Evolutionary conservation across 345 rosid species (phyloP), one percentile per base, ranked within the genome.

Genomic region (Theobroma cacao): DNA sequence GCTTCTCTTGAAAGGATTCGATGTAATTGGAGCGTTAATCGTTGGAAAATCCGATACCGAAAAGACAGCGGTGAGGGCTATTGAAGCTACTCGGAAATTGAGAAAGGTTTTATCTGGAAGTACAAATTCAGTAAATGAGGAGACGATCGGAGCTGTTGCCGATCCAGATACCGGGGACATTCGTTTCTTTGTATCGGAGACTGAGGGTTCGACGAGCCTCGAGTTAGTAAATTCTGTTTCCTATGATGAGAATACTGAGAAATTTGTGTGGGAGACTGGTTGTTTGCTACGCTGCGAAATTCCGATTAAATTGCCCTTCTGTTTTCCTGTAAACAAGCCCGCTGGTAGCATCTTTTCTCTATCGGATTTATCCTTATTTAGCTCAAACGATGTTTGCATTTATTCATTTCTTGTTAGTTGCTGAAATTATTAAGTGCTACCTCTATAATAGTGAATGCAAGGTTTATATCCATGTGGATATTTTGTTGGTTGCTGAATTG

Each of bases 231-330:
- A 81, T 80, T 85, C 88, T 26, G 92, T 89, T 77, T 81, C 87
- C 33, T 90, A 92, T 7, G 96, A 87, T 81, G 90, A 86, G 56
- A 83, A 84, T 59, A 88, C 91, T n/a, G 92, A 84, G 62, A 83
- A 87, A 68, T 90, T 75, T 83, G 61, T 93, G 18, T 95, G 98
- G 98, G 98, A 89, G 83, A 91, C 61, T 28, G 97, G 96, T 63
- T 95, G 99, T 80, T 86, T 95, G 68, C 84, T 95, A 78, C 94
- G 88, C 38, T 95, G 97, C 79, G 84, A 86, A 82, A 91, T 93
- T 75, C 92, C 96, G 0, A 80, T 95, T 41, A 89, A 86, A 82
- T 70, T 93, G 74, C 98, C 97, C 0, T 80, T 91, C 64, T 93
- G 84, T 84, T 83, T 85, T 65, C 93, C 91, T 0, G 82, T 83